Base-by-base conservation (phyloP, 495 filamentous ascomycete genomes). In the Penicillium ochrochloron region DNA sequence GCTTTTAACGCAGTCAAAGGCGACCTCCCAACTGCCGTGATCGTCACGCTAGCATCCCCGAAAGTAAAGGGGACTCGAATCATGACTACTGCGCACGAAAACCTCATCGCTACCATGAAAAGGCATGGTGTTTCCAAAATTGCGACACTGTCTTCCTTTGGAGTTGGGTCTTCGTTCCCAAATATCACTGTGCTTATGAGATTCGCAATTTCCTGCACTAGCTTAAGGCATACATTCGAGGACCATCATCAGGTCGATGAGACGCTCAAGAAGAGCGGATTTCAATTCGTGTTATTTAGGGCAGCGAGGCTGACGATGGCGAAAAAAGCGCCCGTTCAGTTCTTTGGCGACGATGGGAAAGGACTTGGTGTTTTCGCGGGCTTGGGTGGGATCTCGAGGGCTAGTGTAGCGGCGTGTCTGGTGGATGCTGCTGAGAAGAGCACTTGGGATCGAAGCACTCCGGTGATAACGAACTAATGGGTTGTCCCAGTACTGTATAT, bases 401-500 rank as follows among this genome's bases (percentile, higher is more conserved):
- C 58, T 39, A 81, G 79, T 63, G 76, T 81, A 7, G 80, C 78
- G 34, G 63, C 51, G 61, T 82, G 74, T 67, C 61, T 82, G 73
- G 74, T 82, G 34, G 75, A 79, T 68, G 78, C 76, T 41, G 73
- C 66, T 27, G 74, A 76, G 66, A 73, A 67, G 41, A 69, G 64
- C 23, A 68, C 66, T 37, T 79, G 70, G 71, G 68, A 75, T 65
- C 68, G 73, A 35, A 75, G 59, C 53, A 70, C 76, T 57, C 71
- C 78, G 51, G 78, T 82, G 27, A 76, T 82, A 42, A 23, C 55
- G 55, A 42, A 57, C 35, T 57, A 14, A 57, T 57, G 34, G 55
- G 55, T 0, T 29, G 34, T 57, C 55, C 10, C 10, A 6, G 39
- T 42, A 42, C 25, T 27, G 25, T 27, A 27, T 27, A 27, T 1